Base-by-base conservation (phyloP, 805 yeast species). In the Candida arabinofermentans region DNA sequence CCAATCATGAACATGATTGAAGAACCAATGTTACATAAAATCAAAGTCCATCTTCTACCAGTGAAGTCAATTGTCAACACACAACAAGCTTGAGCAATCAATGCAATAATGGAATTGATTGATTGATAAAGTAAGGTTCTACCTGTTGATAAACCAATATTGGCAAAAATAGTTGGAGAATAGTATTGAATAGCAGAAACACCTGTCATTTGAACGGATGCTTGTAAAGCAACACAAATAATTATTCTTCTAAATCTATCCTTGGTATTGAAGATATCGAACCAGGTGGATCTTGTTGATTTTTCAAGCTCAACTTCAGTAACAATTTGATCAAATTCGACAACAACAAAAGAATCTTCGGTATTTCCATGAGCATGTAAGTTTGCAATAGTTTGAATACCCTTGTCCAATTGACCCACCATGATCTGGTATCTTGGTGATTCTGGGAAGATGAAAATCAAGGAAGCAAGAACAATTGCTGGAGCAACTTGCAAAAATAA, bases 311-410 rank as follows among this genome's bases (percentile, higher is more conserved):
- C 62, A 24, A 77, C 71, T 43, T 75, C 81, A 50, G 74, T 80
- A 51, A 71, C 72, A 51, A 80, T 75, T 56, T 79, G 84, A 36
- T 75, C 77, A 37, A 80, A 64, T 58, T 79, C 83, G 46, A 74
- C 62, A 47, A 65, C 59, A 37, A 78, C 80, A 36, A 67, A 71
- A 3, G 75, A 64, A 50, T 71, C 67, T 39, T 62, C 65, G 43
- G 62, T 59, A 50, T 71, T 59, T 57, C 74, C 74, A 17, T 65
- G 53, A 34, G 72, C 71, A 50, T 68, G 71, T 33, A 69, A 56
- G 12, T 48, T 47, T 18, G 73, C 71, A 35, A 72, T 71, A 44
- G 70, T 61, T 3, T 43, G 32, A 45, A 67, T 67, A 33, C 71
- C 72, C 30, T 69, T 65, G n/a, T 70, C 75, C 67, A 71, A 63